These are phyloP conservation scores for Tubosaeta sp. DNA, from an alignment of 768 basidiomycete species.

Conservation along the genomic window DNA sequence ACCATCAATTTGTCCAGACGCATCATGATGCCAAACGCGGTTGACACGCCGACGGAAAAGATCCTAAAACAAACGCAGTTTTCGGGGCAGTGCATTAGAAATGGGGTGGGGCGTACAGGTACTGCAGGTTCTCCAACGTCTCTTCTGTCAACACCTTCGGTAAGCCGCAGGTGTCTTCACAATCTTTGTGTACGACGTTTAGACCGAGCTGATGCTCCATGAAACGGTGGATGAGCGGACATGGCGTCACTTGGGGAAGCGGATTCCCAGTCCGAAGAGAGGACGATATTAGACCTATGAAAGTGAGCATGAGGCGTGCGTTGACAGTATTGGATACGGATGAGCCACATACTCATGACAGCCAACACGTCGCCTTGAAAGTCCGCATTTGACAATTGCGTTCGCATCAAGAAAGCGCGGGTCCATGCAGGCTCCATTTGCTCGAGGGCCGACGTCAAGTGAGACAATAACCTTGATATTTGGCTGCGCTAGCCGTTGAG, in stretches of 20 bases:
- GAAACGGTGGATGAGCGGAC: slow-evolving; percentile 51
- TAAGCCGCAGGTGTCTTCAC: slow-evolving; percentile 71
- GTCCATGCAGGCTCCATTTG: slow-evolving; percentile 77
- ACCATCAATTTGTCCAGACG: slow-evolving; percentile 76
- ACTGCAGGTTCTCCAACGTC: slow-evolving; percentile 73
- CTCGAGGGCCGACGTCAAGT: slow-evolving; percentile 68
- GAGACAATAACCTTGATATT: slow-evolving; percentile 62
- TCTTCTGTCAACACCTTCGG: slow-evolving; percentile 68
- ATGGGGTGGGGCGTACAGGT: slow-evolving; percentile 55
- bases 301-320: neutral
- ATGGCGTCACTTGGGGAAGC: slow-evolving; percentile 83
- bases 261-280: slow-evolving; percentile 70
- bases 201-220: slow-evolving; percentile 50
- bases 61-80: slow-evolving; percentile 34
- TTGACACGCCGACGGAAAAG: slow-evolving; percentile 72
- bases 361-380: slow-evolving; percentile 85
- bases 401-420: slow-evolving; percentile 67
- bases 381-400: slow-evolving; percentile 69
- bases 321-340: neutral
- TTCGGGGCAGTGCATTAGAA: neutral
- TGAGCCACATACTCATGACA: slow-evolving; percentile 58
- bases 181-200: slow-evolving; percentile 64
- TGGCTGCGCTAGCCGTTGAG: slow-evolving; percentile 41
- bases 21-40: slow-evolving; percentile 62
- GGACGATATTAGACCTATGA: slow-evolving; percentile 72